Percentiles rank a stretch among this genome's conserved stretches.
phyloP scores from a whole-genome alignment of 768 basidiomycete genomes.

The Tricholoma flavovirens region DNA sequence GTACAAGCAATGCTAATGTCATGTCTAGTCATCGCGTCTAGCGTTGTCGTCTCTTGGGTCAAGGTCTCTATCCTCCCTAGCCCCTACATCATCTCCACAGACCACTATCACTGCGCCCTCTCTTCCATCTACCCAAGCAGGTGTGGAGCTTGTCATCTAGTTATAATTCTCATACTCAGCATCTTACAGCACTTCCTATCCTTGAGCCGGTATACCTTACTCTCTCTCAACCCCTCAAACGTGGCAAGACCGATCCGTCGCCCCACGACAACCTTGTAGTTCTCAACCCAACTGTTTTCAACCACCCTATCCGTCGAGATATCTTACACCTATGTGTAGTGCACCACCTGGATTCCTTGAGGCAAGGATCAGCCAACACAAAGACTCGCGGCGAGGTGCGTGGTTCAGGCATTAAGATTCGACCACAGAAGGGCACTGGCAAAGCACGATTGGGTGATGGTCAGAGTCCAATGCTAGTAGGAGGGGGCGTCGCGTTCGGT shows the following conservation, averaged over 20 bases:
- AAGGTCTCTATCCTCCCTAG: neutral
- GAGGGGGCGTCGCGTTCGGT: slow-evolving; percentile 91
- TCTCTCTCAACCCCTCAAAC: slow-evolving; percentile 54
- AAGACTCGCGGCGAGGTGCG: slow-evolving; percentile 89
- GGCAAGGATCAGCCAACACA: slow-evolving; percentile 89
- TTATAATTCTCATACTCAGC: slow-evolving; percentile 1
- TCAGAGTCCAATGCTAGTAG: slow-evolving; percentile 81
- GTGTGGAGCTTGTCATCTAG: neutral
- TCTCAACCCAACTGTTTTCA: slow-evolving; percentile 79
- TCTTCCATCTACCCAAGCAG: slow-evolving; percentile 6
- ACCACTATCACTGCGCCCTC: neutral
- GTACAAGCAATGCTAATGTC: neutral
- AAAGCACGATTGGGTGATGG: slow-evolving; percentile 85
- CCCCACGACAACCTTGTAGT: slow-evolving; percentile 46
- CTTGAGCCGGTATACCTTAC: slow-evolving; percentile 50
- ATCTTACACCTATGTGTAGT: slow-evolving; percentile 90
- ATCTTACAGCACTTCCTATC: slow-evolving; percentile 30
- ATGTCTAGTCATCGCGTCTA: neutral
- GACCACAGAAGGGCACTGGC: slow-evolving; percentile 89
- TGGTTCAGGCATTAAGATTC: slow-evolving; percentile 85
- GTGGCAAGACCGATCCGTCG: slow-evolving; percentile 32
- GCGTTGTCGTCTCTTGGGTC: neutral
- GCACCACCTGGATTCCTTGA: slow-evolving; percentile 79
- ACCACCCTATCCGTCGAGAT: slow-evolving; percentile 83
- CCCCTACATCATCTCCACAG: neutral